Base-by-base conservation (phyloP, 2,329 filamentous ascomycete genomes). In the Talaromyces sp. region DNA sequence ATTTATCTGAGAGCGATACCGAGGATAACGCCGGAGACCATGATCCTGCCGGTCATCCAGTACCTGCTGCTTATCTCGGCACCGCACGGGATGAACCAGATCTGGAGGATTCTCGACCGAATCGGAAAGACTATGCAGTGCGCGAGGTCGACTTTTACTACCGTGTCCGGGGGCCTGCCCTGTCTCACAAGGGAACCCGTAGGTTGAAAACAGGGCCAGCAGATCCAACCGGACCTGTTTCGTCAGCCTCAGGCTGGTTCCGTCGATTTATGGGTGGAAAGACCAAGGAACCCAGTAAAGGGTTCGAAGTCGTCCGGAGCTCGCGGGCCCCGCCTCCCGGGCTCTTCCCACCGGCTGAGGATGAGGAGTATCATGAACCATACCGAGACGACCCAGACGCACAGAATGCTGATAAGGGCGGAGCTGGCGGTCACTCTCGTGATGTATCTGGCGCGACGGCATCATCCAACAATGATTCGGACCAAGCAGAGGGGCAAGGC, bases 131-230 rank as follows among this genome's bases (percentile, higher is more conserved):
- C 70, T 98, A 98, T 71, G 89, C 93, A 1, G 95, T 93, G 0
- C 88, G 95, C 59, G 95, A 99, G 74, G 91, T 96, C 0, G 95
- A 99, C 73, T 96, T 96, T 69, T 98, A 98, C 76, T 98, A 99
- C 69, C 90, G 92, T 10, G 89, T 96, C 19, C 86, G 95, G 35
- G 95, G 95, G 0, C 91, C 92, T 21, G 91, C 93, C 1, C 78
- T 98, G 13, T 93, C 91, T 1, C 90, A 91, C 62, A 86, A 86
- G 3, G 89, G 89, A 0, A 91, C 90, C 21, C 84, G 95, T 55
- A 93, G 90, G 71, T 81, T 97, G 56, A 93, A 95, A 69, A 99
- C 95, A 4, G 95, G 95, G 0, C 95, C 95, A 2, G 92, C 93
- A 9, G 93, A 99, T 77, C 95, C 95, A 0, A 96, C 93, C 41